Conservation (phyloP, 768 basidiomycete species). For the Collybia sordida region DNA sequence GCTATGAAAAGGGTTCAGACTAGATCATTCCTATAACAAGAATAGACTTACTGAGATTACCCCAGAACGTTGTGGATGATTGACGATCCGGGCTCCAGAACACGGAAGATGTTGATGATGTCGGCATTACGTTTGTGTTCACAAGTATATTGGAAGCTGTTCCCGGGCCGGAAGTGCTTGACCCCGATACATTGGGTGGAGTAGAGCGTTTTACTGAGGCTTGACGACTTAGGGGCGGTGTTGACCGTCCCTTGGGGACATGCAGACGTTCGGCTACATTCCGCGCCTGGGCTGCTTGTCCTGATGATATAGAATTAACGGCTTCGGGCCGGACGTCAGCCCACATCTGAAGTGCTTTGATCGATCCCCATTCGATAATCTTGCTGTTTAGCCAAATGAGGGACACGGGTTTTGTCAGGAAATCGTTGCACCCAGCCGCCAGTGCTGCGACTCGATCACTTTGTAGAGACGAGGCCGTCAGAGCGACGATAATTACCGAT, state of each 20-base stretch:
- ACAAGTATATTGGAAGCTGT: not conserved
- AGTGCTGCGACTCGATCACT: slow-evolving; percentile 96
- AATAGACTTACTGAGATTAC: slow-evolving; percentile 1
- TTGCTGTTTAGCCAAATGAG: slow-evolving; percentile 96
- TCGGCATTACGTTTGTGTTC: not conserved
- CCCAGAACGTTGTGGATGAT: slow-evolving; percentile 3
- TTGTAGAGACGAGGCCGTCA: slow-evolving; percentile 95
- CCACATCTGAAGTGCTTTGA: slow-evolving; percentile 93
- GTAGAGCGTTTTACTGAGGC: slow-evolving; percentile 1
- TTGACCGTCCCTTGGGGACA: slow-evolving; percentile 34
- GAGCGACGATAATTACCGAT: slow-evolving; percentile 98
- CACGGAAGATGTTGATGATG: not conserved
- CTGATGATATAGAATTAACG: slow-evolving; percentile 35
- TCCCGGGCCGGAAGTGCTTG: not conserved
- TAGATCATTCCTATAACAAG: not conserved
- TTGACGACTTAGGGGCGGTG: slow-evolving; percentile 26
- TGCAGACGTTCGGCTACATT: slow-evolving; percentile 48
- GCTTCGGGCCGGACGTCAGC: slow-evolving; percentile 73
- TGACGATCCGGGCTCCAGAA: slow-evolving; percentile 1
- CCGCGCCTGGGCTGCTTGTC: slow-evolving; percentile 39
- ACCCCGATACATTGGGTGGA: slow-evolving; percentile 1
- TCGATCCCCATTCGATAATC: slow-evolving; percentile 99
- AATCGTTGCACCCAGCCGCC: slow-evolving; percentile 98
- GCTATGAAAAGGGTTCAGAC: not conserved
- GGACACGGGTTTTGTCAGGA: slow-evolving; percentile 95